Evolutionary conservation across 176 grass and related monocot species (phyloP).

Genomic region (Metroxylon sagu): DNA sequence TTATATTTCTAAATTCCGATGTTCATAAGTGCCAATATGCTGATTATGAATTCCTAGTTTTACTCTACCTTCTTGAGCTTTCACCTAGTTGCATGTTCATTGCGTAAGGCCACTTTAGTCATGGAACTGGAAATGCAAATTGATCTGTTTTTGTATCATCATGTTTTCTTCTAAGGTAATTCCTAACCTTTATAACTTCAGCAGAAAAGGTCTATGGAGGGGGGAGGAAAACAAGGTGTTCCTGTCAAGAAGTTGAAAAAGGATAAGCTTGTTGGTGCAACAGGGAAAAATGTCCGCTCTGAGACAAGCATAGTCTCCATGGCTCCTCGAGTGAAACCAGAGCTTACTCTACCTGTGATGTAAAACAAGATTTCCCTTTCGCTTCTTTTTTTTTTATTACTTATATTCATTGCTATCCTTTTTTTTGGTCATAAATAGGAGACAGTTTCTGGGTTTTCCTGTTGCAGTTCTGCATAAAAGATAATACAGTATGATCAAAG

Average conservation of each 20-base stretch:
- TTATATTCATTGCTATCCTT: background rate
- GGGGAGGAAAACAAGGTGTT: constrained; percentile 60
- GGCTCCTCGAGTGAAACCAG: constrained; percentile 69
- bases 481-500: no score
- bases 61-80: no score
- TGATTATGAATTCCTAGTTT: no score
- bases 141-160: background rate
- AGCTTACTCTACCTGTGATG: constrained; percentile 74
- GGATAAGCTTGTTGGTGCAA: constrained; percentile 63
- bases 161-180: constrained; percentile 8
- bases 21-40: no score
- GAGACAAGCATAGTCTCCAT: constrained; percentile 66
- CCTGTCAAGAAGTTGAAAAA: constrained; percentile 84
- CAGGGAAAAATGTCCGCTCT: constrained; percentile 58
- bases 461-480: no score
- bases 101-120: no score
- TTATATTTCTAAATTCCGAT: no score
- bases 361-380: constrained; percentile 29
- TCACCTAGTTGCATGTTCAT: no score
- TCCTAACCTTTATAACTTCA: background rate
- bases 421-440: no score
- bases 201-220: constrained; percentile 69
- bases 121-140: no score
- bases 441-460: no score
- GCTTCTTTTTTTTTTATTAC: background rate